phyloP scores from a whole-genome alignment of 1,139 yeast species.

The Blastobotrys petasosporus region DNA sequence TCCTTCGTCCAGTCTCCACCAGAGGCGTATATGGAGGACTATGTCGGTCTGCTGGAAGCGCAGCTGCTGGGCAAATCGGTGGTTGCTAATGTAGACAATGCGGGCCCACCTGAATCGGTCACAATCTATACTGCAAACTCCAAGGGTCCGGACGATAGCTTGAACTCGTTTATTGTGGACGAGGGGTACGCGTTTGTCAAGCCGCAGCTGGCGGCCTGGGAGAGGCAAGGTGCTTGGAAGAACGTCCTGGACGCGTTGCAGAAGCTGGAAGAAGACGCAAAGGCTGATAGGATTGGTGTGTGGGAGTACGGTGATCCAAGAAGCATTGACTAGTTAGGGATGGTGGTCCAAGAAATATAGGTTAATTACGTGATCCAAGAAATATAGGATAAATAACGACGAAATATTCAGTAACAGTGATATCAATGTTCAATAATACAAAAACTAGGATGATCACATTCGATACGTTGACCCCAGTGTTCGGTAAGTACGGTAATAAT shows the following conservation, averaged over 20 bases:
- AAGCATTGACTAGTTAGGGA: constrained; percentile 43
- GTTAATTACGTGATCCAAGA: neutral
- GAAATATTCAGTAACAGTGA: neutral
- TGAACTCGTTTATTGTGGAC: constrained; percentile 56
- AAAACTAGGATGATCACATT: no score
- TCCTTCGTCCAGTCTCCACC: constrained; percentile 58
- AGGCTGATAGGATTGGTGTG: constrained; percentile 53
- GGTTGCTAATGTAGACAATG: constrained; percentile 47
- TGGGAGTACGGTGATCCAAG: constrained; percentile 81
- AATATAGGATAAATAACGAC: neutral
- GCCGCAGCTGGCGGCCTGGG: constrained; percentile 36
- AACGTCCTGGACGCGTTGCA: constrained; percentile 31
- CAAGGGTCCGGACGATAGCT: constrained; percentile 52
- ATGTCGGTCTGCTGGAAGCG: constrained; percentile 53
- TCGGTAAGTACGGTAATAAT: no score
- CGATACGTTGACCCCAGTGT: no score
- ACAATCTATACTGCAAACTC: constrained; percentile 59
- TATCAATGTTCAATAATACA: no score
- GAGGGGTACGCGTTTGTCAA: constrained; percentile 65
- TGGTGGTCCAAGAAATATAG: neutral
- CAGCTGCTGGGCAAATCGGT: constrained; percentile 49
- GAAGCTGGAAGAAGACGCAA: constrained; percentile 47
- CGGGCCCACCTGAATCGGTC: constrained; percentile 39
- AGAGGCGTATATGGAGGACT: constrained; percentile 54
- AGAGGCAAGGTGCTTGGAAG: constrained; percentile 32